Evolutionary conservation across 306 rosid genomes (phyloP).

Genomic region (Castanea sativa): DNA sequence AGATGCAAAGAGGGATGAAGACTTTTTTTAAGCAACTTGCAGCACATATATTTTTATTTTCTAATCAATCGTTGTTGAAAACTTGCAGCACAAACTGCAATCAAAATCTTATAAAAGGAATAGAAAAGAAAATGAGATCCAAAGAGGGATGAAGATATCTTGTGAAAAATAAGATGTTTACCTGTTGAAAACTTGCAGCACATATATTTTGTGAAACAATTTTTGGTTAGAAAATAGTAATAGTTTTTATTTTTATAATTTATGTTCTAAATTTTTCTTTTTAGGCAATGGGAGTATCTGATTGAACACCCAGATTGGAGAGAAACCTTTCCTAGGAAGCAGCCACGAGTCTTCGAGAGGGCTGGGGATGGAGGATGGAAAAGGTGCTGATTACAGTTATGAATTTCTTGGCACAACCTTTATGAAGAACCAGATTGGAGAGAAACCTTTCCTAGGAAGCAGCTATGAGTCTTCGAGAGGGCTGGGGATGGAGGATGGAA

Average conservation of each 20-base stretch:
- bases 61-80: too few relatives aligned
- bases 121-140: too few relatives aligned
- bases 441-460: conserved; percentile 57
- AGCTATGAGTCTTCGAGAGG: conserved; percentile 58
- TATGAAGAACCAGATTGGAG: conserved; percentile 51
- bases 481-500: conserved; percentile 60
- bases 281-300: conserved; percentile 70
- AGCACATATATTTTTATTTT: too few relatives aligned
- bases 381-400: conserved; percentile 33
- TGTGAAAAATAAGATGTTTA: too few relatives aligned
- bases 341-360: conserved; percentile 63
- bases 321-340: conserved; percentile 58
- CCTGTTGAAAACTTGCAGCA: neutral
- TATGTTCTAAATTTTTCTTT: neutral
- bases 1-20: too few relatives aligned
- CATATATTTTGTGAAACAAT: neutral
- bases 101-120: too few relatives aligned
- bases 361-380: conserved; percentile 59
- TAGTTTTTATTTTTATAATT: neutral
- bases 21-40: too few relatives aligned
- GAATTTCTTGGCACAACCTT: conserved; percentile 1
- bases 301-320: conserved; percentile 74
- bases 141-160: too few relatives aligned
- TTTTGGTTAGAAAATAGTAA: too few relatives aligned
- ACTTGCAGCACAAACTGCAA: too few relatives aligned